Base-by-base conservation (phyloP, 2,329 filamentous ascomycete species). In the Penicillium occitanis region DNA sequence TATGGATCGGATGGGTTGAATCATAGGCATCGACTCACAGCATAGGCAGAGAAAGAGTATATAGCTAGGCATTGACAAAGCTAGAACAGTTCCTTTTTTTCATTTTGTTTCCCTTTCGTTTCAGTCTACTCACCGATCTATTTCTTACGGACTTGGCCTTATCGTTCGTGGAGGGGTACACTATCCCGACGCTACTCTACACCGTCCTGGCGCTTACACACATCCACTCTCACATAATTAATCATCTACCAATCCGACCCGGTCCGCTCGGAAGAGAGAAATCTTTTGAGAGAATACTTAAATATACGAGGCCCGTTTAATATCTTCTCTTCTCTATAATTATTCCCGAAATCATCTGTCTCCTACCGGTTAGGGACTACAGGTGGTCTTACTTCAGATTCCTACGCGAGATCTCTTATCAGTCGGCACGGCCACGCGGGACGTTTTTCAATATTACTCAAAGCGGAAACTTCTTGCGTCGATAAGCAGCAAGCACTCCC, bases 401-500 rank as follows among this genome's bases (percentile, higher is more conserved):
- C 33, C 51, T 22, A 55, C 17, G 17, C 17, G 14, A 33, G 28
- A 57, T 37, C 51, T 30, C 57, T 59, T 59, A 59, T 69, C 68
- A 62, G 53, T 55, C 42, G 19, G 13, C 57, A 6, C 33, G 25
- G 22, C 35, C 37, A 44, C 55, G 57, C 40, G 37, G 57, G 37
- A 11, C 19, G 14, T 10, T 46, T 63, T 44, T 64, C 67, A 64
- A 69, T 68, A 64, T 63, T 66, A 40, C 61, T 46, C 65, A 63
- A 69, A 67, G 22, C 48, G 61, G 57, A 53, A 63, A 60, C 58
- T 35, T 44, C 44, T 19, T 22, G 28, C 30, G 10, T 30, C 35
- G 13, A 57, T 57, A 40, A 40, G 33, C 53, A 35, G 30, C 30
- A 1, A 30, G 14, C 28, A 3, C 17, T 17, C 57, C 57, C 57